Conservation (phyloP, 805 yeast genomes). For the Danielozyma ontarioensis region DNA sequence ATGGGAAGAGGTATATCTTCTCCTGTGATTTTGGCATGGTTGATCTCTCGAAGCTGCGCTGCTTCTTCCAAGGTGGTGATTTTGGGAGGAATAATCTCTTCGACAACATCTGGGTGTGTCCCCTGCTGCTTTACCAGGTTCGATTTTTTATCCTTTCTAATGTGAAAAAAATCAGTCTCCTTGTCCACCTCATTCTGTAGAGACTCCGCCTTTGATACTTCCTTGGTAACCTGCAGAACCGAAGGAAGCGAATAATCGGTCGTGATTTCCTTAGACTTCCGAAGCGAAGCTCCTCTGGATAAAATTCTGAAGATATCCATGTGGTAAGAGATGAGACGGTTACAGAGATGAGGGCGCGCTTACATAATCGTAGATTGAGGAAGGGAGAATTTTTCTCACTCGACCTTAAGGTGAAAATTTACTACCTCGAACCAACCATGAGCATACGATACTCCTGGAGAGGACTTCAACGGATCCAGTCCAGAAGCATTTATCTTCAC, state of each 20-base stretch:
- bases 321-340: too few relatives aligned
- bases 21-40: constrained; percentile 72
- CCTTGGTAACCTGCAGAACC: constrained; percentile 16
- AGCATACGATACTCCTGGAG: constrained; percentile 7
- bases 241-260: constrained; percentile 36
- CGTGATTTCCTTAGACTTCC: constrained; percentile 45
- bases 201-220: constrained; percentile 31
- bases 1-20: constrained; percentile 87
- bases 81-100: constrained; percentile 34
- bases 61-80: constrained; percentile 60
- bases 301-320: constrained; percentile 91
- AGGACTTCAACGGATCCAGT: constrained; percentile 2
- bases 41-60: constrained; percentile 47
- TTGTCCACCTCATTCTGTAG: constrained; percentile 50
- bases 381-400: not conserved
- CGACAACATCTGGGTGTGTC: constrained; percentile 20
- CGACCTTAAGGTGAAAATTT: not conserved
- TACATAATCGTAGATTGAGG: not conserved
- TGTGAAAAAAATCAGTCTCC: constrained; percentile 81
- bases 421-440: constrained; percentile 3
- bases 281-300: constrained; percentile 78
- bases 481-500: constrained; percentile 36
- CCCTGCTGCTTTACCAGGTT: constrained; percentile 7
- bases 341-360: too few relatives aligned
- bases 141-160: constrained; percentile 33